These are phyloP conservation scores for Orychophragmus violaceus DNA, from an alignment of 345 rosid species.

Conservation along the genomic window DNA sequence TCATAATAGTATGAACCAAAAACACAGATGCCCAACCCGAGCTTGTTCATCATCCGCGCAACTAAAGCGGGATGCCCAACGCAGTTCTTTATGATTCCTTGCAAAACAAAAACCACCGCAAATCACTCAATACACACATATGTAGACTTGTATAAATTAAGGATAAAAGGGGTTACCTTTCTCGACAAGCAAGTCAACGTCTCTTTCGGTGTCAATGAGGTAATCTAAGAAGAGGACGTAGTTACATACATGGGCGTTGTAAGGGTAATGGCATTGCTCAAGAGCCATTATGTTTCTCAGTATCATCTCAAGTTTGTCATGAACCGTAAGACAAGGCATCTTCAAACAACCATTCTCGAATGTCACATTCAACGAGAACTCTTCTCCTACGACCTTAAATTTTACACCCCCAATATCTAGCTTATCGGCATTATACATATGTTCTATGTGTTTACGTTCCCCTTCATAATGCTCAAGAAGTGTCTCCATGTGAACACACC, in stretches of 20 bases:
- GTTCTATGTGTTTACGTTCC: neutral
- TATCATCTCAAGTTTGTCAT: neutral
- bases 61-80: neutral
- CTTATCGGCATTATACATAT: neutral
- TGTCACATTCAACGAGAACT: neutral
- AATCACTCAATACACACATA: too few species aligned
- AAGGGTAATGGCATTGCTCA: neutral
- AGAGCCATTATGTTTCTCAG: conserved; percentile 13
- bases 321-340: neutral
- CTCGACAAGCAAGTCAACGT: neutral
- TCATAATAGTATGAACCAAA: neutral
- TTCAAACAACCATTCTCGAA: neutral
- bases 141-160: too few species aligned
- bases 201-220: neutral
- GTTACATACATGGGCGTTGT: neutral
- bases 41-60: neutral
- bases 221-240: neutral
- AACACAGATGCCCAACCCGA: neutral
- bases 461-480: neutral
- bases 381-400: neutral
- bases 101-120: too few species aligned
- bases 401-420: neutral
- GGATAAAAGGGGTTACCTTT: neutral
- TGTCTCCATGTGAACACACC: too few species aligned
- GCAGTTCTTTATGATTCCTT: neutral